phyloP scores from a whole-genome alignment of 352 stramenopile genomes.

The Globisporangium iwayamae region DNA sequence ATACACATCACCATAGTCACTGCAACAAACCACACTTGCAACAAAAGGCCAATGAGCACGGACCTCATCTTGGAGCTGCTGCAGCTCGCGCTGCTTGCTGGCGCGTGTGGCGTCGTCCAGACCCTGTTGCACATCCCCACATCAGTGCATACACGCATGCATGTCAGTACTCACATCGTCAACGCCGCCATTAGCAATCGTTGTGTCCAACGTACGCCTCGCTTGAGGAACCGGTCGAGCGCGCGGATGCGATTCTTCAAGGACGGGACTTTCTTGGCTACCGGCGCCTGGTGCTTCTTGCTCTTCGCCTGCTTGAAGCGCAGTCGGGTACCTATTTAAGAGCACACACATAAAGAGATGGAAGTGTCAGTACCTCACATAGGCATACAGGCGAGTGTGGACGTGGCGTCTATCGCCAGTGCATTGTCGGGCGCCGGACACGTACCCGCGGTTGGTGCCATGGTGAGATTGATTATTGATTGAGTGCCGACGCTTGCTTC shows the following conservation, averaged over 20 bases:
- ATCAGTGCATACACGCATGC: neutral
- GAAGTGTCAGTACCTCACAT: neutral
- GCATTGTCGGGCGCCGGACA: neutral
- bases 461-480: slow-evolving; percentile 11
- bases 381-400: neutral
- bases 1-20: neutral
- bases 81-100: slow-evolving; percentile 46
- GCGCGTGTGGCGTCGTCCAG: slow-evolving; percentile 38
- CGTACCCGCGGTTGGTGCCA: slow-evolving; percentile 53
- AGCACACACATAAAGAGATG: neutral
- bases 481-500: neutral
- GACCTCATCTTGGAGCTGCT: slow-evolving; percentile 47
- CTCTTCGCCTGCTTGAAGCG: slow-evolving; percentile 58
- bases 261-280: slow-evolving; percentile 66
- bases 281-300: slow-evolving; percentile 42
- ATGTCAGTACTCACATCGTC: neutral
- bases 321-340: slow-evolving; percentile 58
- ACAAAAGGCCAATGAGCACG: neutral
- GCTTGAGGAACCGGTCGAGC: slow-evolving; percentile 76
- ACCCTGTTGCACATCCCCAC: slow-evolving; percentile 19
- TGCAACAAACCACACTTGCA: neutral
- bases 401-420: neutral
- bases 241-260: slow-evolving; percentile 83
- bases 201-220: slow-evolving; percentile 32
- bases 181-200: no score